phyloP scores from a whole-genome alignment of 1,139 yeast genomes.

The Magnusiomyces paraingens region DNA sequence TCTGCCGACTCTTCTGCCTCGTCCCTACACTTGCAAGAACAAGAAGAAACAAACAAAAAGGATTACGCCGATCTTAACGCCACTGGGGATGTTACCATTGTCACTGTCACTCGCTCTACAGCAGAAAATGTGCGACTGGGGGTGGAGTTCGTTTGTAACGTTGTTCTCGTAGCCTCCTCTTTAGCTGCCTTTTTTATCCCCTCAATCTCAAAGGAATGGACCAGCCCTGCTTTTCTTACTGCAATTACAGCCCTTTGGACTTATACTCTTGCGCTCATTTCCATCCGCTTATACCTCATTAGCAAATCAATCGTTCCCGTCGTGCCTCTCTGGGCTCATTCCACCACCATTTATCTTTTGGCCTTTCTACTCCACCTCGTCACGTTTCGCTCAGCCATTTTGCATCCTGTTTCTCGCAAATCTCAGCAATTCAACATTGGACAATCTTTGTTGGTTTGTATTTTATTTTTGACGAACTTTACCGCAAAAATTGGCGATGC shows the following conservation, averaged over 20 bases:
- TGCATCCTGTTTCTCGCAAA: slow-evolving; percentile 40
- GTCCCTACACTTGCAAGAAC: not conserved
- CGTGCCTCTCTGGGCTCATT: slow-evolving; percentile 52
- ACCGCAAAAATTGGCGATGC: slow-evolving; percentile 57
- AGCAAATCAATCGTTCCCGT: not conserved
- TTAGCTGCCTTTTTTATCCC: slow-evolving; percentile 36
- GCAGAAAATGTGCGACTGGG: slow-evolving; percentile 26
- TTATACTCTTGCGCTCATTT: slow-evolving; percentile 47
- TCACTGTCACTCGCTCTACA: slow-evolving; percentile 27
- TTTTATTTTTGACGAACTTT: slow-evolving; percentile 47
- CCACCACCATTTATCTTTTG: slow-evolving; percentile 52
- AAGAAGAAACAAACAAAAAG: slow-evolving; percentile 2
- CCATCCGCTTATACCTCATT: slow-evolving; percentile 47
- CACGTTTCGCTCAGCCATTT: slow-evolving; percentile 58
- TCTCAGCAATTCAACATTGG: slow-evolving; percentile 32
- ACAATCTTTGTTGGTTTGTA: slow-evolving; percentile 32
- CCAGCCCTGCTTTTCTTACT: slow-evolving; percentile 33
- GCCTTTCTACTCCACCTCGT: slow-evolving; percentile 47
- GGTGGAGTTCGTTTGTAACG: slow-evolving; percentile 23
- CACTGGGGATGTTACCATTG: slow-evolving; percentile 17
- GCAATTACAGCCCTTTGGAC: slow-evolving; percentile 47
- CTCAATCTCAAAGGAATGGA: slow-evolving; percentile 39
- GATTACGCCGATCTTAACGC: slow-evolving; percentile 3
- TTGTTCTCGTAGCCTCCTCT: slow-evolving; percentile 21
- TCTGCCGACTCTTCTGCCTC: not conserved